Conservation (phyloP, 2,329 filamentous ascomycete genomes). For the Penicillium frequentans region DNA sequence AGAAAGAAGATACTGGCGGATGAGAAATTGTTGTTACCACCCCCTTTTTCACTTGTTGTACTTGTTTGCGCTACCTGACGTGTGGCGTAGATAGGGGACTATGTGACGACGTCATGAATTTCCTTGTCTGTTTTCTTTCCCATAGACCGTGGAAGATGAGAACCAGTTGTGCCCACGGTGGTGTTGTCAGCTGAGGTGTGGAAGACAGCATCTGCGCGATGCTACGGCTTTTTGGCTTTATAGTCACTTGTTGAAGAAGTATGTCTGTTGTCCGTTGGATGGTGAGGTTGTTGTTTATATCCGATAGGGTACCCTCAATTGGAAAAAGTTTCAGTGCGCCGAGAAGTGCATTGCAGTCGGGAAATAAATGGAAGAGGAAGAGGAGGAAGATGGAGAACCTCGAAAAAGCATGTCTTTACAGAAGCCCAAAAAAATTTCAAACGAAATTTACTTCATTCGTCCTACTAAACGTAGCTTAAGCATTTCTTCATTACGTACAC, state of each 20-base stretch:
- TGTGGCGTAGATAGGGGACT: slow-evolving; percentile 14
- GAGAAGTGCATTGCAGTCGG: not conserved
- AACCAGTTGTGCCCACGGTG: not conserved
- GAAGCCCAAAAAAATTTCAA: slow-evolving; percentile 25
- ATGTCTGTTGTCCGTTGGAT: not conserved
- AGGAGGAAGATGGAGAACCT: slow-evolving; percentile 10
- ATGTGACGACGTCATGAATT: slow-evolving; percentile 26
- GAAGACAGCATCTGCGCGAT: not conserved
- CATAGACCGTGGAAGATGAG: slow-evolving; percentile 13
- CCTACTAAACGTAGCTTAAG: not conserved
- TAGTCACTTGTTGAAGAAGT: not conserved
- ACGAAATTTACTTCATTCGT: slow-evolving; percentile 14
- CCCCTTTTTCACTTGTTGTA: slow-evolving; percentile 2
- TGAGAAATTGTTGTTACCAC: not conserved
- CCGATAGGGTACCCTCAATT: not conserved
- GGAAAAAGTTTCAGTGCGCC: not conserved
- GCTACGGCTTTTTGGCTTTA: not conserved
- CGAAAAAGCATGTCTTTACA: slow-evolving; percentile 25
- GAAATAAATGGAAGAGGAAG: slow-evolving; percentile 3
- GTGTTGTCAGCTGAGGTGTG: not conserved
- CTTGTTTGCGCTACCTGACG: slow-evolving; percentile 9
- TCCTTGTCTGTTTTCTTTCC: slow-evolving; percentile 15
- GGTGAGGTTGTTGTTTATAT: not conserved
- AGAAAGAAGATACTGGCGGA: not conserved
- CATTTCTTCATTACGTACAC: not conserved